phyloP scores from a whole-genome alignment of 352 stramenopile genomes.

The Phytophthora meadii region DNA sequence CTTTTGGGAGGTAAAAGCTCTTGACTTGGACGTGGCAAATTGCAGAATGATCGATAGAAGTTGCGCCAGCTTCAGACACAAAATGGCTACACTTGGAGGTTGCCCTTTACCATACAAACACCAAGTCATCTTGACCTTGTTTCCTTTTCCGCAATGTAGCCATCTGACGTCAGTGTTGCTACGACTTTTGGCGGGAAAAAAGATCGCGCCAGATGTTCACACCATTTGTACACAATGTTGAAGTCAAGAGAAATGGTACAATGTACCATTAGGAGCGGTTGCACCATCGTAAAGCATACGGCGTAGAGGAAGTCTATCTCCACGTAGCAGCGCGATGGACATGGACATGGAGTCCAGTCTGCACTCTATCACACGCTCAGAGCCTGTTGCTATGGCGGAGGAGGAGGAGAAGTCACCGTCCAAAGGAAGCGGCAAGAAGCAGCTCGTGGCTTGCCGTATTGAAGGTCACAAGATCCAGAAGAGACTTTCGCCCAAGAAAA shows the following conservation, averaged over 20 bases:
- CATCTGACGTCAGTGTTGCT: slow-evolving; percentile 22
- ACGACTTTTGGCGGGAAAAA: slow-evolving; percentile 30
- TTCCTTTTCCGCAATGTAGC: slow-evolving; percentile 17
- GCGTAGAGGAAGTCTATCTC: not conserved
- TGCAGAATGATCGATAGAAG: slow-evolving; percentile 36
- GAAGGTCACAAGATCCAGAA: slow-evolving; percentile 77
- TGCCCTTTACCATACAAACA: slow-evolving; percentile 27
- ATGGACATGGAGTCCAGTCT: not conserved
- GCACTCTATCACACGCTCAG: not conserved
- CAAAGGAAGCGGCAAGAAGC: slow-evolving; percentile 22
- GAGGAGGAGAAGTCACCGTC: slow-evolving; percentile 13
- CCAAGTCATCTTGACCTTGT: slow-evolving; percentile 8
- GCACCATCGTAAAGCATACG: slow-evolving; percentile 4
- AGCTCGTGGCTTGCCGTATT: slow-evolving; percentile 55
- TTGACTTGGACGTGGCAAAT: slow-evolving; percentile 34
- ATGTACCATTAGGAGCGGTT: slow-evolving; percentile 1
- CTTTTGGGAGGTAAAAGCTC: slow-evolving; percentile 6
- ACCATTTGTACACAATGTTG: slow-evolving; percentile 10
- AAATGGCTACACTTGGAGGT: slow-evolving; percentile 11
- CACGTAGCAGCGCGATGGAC: slow-evolving; percentile 13
- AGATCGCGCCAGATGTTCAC: slow-evolving; percentile 23
- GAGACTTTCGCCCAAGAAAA: slow-evolving; percentile 66
- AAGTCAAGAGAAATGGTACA: not conserved
- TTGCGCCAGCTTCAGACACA: not conserved
- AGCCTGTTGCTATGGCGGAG: slow-evolving; percentile 15